phyloP scores from a whole-genome alignment of 352 stramenopile species.

The Pythium apleroticum region DNA sequence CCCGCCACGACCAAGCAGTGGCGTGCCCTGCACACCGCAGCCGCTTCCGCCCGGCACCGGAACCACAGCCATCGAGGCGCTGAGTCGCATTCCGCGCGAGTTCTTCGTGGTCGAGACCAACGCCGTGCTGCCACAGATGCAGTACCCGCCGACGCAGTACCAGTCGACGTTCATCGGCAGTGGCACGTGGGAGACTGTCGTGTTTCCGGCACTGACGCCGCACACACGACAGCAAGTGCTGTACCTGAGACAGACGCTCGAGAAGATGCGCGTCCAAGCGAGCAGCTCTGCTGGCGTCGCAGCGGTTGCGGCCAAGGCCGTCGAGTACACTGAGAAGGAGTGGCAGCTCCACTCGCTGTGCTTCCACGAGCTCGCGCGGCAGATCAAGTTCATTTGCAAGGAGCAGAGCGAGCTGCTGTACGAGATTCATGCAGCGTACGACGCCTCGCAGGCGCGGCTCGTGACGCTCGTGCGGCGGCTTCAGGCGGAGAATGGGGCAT shows the following conservation, averaged over 20 bases:
- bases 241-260: conserved; percentile 58
- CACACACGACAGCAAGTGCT: conserved; percentile 72
- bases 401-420: conserved; percentile 71
- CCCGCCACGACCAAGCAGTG: background rate
- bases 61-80: conserved; percentile 19
- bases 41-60: background rate
- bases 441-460: conserved; percentile 34
- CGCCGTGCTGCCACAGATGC: conserved; percentile 42
- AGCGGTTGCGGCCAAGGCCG: conserved; percentile 6
- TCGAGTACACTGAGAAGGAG: conserved; percentile 58
- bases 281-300: background rate
- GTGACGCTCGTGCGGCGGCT: conserved; percentile 13
- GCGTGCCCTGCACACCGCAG: background rate
- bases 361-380: conserved; percentile 72
- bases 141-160: conserved; percentile 62
- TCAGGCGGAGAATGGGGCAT: background rate
- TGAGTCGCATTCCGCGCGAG: conserved; percentile 57
- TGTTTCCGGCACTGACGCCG: conserved; percentile 68
- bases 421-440: conserved; percentile 59
- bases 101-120: conserved; percentile 82
- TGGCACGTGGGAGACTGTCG: conserved; percentile 63
- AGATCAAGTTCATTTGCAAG: conserved; percentile 76
- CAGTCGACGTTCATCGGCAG: conserved; percentile 46
- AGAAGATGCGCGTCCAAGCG: conserved; percentile 42
- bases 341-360: conserved; percentile 67